Percentiles rank a stretch among this genome's conserved stretches.
Evolutionary conservation across 1,139 yeast species (phyloP).

Genomic region (Saccharomyces hybrid): DNA sequence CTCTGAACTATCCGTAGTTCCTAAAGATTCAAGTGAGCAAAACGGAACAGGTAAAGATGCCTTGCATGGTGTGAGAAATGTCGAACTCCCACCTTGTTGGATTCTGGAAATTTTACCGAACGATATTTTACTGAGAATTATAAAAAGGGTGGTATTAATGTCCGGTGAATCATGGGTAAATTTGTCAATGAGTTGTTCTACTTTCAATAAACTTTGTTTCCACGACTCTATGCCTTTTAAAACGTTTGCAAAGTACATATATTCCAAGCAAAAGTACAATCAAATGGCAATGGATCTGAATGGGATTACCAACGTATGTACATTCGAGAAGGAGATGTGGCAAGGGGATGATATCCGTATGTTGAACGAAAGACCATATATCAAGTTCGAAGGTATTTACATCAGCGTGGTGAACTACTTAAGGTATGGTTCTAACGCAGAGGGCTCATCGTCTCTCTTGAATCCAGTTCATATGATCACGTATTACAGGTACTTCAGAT

Average conservation of each 20-base stretch:
- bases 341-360: slow-evolving; percentile 47
- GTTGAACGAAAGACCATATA: slow-evolving; percentile 54
- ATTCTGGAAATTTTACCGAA: slow-evolving; percentile 52
- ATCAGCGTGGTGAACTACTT: slow-evolving; percentile 79
- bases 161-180: slow-evolving; percentile 64
- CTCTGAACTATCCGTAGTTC: slow-evolving; percentile 10
- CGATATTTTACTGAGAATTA: slow-evolving; percentile 53
- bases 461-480: slow-evolving; percentile 79
- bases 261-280: slow-evolving; percentile 50
- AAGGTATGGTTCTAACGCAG: slow-evolving; percentile 67
- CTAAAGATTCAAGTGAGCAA: slow-evolving; percentile 3
- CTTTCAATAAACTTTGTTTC: slow-evolving; percentile 57
- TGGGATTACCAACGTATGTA: slow-evolving; percentile 39
- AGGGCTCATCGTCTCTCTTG: slow-evolving; percentile 59
- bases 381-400: slow-evolving; percentile 77
- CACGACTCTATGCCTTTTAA: slow-evolving; percentile 50
- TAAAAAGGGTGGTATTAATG: slow-evolving; percentile 42
- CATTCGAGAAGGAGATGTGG: slow-evolving; percentile 41
- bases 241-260: slow-evolving; percentile 46
- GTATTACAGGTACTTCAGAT: slow-evolving; percentile 76
- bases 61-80: slow-evolving; percentile 33
- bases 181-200: slow-evolving; percentile 55
- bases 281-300: slow-evolving; percentile 34
- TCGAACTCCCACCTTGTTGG: slow-evolving; percentile 39
- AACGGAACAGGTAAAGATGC: slow-evolving; percentile 34